A percentile compares a stretch with the other conserved stretches of the same genome.
These are phyloP conservation scores for Globisporangium cystogenes DNA, from an alignment of 352 stramenopile genomes.

Conservation along the genomic window DNA sequence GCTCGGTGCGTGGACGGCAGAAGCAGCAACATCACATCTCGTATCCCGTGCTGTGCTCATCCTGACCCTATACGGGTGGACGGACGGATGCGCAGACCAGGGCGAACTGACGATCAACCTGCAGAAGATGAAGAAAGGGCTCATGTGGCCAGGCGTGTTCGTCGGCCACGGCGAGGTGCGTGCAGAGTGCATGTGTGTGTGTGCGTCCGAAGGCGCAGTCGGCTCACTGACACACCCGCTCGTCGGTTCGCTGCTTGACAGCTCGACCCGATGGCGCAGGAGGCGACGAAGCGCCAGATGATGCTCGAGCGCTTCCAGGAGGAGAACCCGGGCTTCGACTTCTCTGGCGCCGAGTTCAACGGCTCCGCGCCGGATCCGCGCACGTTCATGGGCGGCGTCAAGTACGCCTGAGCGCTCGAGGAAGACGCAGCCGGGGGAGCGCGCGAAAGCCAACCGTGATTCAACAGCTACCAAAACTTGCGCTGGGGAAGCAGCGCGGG, in stretches of 20 bases:
- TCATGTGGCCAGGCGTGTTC: conserved; percentile 92
- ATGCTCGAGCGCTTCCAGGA: conserved; percentile 98
- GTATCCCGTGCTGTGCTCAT: too few species aligned
- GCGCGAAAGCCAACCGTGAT: background rate
- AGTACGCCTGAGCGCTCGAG: conserved; percentile 48
- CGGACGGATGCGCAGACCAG: conserved; percentile 38
- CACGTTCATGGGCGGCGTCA: conserved; percentile 97
- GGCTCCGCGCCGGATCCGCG: conserved; percentile 92
- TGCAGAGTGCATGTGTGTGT: conserved; percentile 1
- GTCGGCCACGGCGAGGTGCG: conserved; percentile 74
- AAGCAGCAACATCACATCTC: too few species aligned
- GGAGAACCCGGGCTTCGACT: conserved; percentile 98
- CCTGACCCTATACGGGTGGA: background rate
- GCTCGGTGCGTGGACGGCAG: conserved; percentile 51
- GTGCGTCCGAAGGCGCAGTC: background rate
- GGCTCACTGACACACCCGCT: background rate
- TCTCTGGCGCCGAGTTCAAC: conserved; percentile 97
- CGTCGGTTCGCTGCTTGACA: conserved; percentile 8
- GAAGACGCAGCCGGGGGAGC: background rate
- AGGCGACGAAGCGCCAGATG: conserved; percentile 94
- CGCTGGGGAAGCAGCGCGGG: background rate
- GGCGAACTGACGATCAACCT: conserved; percentile 91
- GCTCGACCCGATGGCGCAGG: conserved; percentile 88
- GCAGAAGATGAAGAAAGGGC: conserved; percentile 95
- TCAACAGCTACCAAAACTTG: background rate